Conservation (phyloP, 1,139 yeast genomes). For the Geotrichum klebahnii region DNA sequence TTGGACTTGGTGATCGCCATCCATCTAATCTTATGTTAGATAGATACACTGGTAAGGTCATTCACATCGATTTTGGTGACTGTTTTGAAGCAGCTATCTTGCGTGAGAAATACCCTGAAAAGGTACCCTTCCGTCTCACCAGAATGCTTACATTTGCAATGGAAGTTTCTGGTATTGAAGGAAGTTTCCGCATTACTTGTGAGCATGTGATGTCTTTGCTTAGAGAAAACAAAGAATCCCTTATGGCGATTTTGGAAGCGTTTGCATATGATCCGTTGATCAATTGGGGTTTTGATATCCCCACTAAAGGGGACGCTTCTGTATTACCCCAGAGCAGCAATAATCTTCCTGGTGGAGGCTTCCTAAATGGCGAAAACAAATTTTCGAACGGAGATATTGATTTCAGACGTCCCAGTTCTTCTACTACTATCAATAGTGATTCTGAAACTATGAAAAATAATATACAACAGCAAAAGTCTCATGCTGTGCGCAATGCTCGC, state of each 20-base stretch:
- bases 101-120: constrained; percentile 95
- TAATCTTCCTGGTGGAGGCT: constrained; percentile 12
- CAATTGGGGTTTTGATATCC: constrained; percentile 97
- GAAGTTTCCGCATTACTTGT: constrained; percentile 92
- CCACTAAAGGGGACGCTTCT: constrained; percentile 70
- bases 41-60: constrained; percentile 86
- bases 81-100: constrained; percentile 97
- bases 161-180: constrained; percentile 99
- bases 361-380: constrained; percentile 9
- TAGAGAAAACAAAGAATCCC: constrained; percentile 88
- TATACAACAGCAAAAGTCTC: constrained; percentile 53
- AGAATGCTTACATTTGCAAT: constrained; percentile 96
- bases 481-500: constrained; percentile 68
- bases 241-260: constrained; percentile 97
- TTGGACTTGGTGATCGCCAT: constrained; percentile 96
- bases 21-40: constrained; percentile 96
- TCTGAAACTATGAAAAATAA: constrained; percentile 2
- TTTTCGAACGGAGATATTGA: constrained; percentile 6
- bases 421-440: not conserved
- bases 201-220: constrained; percentile 95
- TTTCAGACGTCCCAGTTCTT: constrained; percentile 14
- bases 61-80: constrained; percentile 98
- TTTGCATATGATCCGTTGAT: constrained; percentile 98
- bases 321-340: constrained; percentile 50
- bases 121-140: constrained; percentile 94